phyloP scores from a whole-genome alignment of 768 basidiomycete genomes.

The Tephrocybe sp. region DNA sequence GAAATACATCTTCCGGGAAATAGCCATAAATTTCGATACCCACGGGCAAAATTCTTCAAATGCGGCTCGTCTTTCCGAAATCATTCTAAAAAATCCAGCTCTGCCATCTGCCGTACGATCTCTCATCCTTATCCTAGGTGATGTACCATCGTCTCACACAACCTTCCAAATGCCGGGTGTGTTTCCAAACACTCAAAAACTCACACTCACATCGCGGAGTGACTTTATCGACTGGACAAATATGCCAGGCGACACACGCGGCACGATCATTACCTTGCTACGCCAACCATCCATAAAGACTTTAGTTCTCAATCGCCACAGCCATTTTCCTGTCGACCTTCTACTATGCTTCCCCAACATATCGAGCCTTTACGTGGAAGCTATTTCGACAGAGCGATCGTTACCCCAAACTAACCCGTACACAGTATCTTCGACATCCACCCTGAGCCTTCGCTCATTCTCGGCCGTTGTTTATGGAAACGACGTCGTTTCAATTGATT shows the following conservation, averaged over 20 bases:
- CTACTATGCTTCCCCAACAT: not conserved
- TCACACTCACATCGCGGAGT: not conserved
- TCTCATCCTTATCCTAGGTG: not conserved
- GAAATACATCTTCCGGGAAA: constrained; percentile 3
- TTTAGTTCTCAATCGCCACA: constrained; percentile 1
- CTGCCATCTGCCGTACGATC: not conserved
- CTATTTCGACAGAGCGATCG: not conserved
- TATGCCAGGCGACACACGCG: not conserved
- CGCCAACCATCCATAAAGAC: not conserved
- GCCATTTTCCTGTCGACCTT: not conserved
- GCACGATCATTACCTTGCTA: not conserved
- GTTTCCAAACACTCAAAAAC: not conserved
- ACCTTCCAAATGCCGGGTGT: not conserved
- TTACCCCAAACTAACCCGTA: not conserved
- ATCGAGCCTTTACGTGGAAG: not conserved
- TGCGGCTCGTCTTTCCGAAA: not conserved
- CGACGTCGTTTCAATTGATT: not conserved
- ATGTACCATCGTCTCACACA: not conserved
- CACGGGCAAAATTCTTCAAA: not conserved
- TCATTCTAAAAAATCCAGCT: not conserved
- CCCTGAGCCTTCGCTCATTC: not conserved
- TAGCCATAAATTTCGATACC: not conserved
- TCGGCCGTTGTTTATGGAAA: constrained; percentile 1
- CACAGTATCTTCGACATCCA: not conserved
- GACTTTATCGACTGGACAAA: not conserved